Evolutionary conservation across 1,284 basidiomycete species (phyloP).

Genomic region (Coriolopsis trogii): DNA sequence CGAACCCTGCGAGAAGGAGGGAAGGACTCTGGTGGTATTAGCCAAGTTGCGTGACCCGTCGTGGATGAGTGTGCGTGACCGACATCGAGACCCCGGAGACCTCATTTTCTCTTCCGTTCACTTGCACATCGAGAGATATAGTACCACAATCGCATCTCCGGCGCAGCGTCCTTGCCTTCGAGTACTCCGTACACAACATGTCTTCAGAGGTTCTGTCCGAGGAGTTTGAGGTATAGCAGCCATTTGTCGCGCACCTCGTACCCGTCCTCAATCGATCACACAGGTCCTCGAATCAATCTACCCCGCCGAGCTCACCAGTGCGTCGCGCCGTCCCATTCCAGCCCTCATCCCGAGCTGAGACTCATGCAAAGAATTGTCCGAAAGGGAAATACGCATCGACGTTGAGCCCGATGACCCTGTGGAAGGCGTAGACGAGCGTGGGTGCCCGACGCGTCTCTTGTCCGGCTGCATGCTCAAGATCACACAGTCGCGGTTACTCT

Average conservation of each 20-base stretch:
- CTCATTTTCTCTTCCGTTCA: neutral
- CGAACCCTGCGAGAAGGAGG: neutral
- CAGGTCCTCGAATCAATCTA: conserved; percentile 97
- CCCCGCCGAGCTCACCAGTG: conserved; percentile 90
- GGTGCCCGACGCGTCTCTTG: conserved; percentile 29
- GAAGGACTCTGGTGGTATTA: no score
- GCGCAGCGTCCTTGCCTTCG: neutral
- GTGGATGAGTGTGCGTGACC: neutral
- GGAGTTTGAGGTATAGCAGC: conserved; percentile 96
- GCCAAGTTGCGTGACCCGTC: neutral
- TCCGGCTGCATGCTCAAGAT: conserved; percentile 1
- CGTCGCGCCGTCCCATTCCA: conserved; percentile 43
- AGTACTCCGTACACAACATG: conserved; percentile 42
- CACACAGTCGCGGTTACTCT: conserved; percentile 75
- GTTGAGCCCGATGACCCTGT: conserved; percentile 85
- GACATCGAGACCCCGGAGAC: conserved; percentile 14
- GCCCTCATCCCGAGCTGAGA: conserved; percentile 46
- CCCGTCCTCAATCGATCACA: no score
- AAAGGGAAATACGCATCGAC: conserved; percentile 81
- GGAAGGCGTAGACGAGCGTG: conserved; percentile 64
- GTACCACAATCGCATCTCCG: conserved; percentile 7
- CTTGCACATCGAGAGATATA: no score
- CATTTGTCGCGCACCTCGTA: no score
- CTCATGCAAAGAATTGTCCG: conserved; percentile 77
- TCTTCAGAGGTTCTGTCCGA: conserved; percentile 68